Evolutionary conservation across 2,329 filamentous ascomycete species (phyloP).

Genomic region (Stemphylium lycopersici): DNA sequence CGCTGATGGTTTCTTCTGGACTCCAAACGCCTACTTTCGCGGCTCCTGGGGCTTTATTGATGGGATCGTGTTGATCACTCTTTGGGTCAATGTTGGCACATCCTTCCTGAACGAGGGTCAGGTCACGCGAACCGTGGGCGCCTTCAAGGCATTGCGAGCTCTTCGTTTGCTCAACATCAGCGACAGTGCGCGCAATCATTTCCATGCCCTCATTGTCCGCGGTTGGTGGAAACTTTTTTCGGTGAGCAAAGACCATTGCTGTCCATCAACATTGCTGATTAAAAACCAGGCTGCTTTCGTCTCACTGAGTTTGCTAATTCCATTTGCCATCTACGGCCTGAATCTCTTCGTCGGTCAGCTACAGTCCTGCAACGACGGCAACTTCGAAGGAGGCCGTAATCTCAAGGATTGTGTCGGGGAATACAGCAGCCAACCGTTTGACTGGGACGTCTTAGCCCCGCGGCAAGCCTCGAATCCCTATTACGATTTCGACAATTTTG

Average conservation of each 20-base stretch:
- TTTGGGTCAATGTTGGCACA: constrained; percentile 93
- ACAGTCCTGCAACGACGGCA: constrained; percentile 76
- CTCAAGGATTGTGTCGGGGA: constrained; percentile 84
- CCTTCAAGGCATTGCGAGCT: constrained; percentile 95
- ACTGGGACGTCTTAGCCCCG: constrained; percentile 84
- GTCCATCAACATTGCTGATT: constrained; percentile 9
- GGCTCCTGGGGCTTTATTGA: constrained; percentile 98
- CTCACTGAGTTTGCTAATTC: constrained; percentile 90
- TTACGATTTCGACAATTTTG: constrained; percentile 94
- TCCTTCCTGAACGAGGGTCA: constrained; percentile 81
- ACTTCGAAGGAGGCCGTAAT: constrained; percentile 58
- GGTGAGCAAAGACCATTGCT: constrained; percentile 52
- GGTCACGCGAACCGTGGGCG: constrained; percentile 88
- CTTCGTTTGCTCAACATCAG: constrained; percentile 92
- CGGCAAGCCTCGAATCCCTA: constrained; percentile 80
- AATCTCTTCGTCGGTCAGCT: constrained; percentile 90
- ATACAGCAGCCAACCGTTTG: constrained; percentile 75
- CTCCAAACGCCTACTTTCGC: constrained; percentile 94
- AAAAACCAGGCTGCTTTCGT: constrained; percentile 77
- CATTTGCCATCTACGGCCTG: constrained; percentile 93
- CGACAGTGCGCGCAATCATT: constrained; percentile 92
- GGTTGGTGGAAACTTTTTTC: constrained; percentile 94
- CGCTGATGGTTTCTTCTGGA: constrained; percentile 94
- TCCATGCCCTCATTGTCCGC: constrained; percentile 93
- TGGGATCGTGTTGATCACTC: constrained; percentile 83